Base-by-base conservation (phyloP, 2,329 filamentous ascomycete genomes). In the Berkeleyomyces rouxiae region DNA sequence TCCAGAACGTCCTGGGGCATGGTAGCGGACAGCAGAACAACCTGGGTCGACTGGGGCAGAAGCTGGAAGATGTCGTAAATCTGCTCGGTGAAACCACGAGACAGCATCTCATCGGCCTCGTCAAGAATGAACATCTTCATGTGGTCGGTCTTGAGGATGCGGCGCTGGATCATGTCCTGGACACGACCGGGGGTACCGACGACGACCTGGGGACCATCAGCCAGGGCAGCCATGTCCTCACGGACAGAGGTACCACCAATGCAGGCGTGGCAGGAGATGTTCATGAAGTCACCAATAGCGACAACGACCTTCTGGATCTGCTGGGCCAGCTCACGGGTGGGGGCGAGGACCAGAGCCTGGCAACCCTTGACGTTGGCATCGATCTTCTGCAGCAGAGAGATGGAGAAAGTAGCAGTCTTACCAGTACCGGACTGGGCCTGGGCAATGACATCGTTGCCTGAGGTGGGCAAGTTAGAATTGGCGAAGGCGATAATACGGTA, bases 121-220 rank as follows among this genome's bases (percentile, higher is more conserved):
- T 99, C 93, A 70, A 99, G 89, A 71, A 99, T 90, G 77, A 99
- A 95, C 88, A 97, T 96, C 87, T 99, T 99, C 85, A 99, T 96
- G 77, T 83, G 81, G 76, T 96, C 91, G 73, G 93, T 99, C 82
- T 92, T 93, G 71, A 99, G 83, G 78, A 95, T 88, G 70, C 92
- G 90, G 69, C 93, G 91, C 79, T 96, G 90, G 75, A 99, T 99
- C 95, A 99, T 97, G 80, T 99, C 93, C 58, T 95, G 88, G 70
- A 99, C 93, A 87, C 95, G 95, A 70, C 93, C 93, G 70, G 93
- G 93, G 65, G 95, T 99, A 74, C 95, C 93, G 70, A 96, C 91
- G 70, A 99, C 91, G 73, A 99, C 87, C 79, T 97, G 93, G 70
- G 90, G 92, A 67, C 93, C 95, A 66, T 96, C 90, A 76, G 91